Evolutionary conservation across 176 grass and related monocot species (phyloP), one percentile per base, ranked within the genome.

Genomic region (Carex littledalei): DNA sequence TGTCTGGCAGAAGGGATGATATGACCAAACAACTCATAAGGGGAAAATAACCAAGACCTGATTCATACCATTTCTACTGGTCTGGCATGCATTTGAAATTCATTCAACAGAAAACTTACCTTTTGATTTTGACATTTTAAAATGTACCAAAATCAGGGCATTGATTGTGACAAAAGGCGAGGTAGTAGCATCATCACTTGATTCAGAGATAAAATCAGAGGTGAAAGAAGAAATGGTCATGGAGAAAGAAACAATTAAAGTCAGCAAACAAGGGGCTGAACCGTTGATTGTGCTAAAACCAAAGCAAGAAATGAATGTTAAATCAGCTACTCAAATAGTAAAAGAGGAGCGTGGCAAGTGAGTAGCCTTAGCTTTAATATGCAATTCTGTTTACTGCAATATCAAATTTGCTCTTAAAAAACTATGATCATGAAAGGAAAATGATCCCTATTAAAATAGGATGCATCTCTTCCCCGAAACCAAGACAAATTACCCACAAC

Each of bases 91-190:
- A 78, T 32, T 24, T 78, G 22, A 1, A 78, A 10, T 32, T 78
- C 26, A 17, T 57, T 9, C 45, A 31, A 57, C 2, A 34, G 34
- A 34, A 47, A 57, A 18, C 50, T 78, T 32, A 10, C 13, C 32
- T 16, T 32, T 54, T 57, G 17, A 54, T 16, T 32, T 54, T 57
- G 17, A 54, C 26, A 32, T 18, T 78, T 56, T 17, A 17, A 13
- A 32, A 78, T 78, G 26, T 54, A 57, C 57, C 22, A 56, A 55
- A 17, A 35, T 16, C 81, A 99, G 96, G 88, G 88, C 76, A 84
- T 85, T 99, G 85, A 95, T 99, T 81, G 45, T 99, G 80, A 88
- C 86, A 78, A 95, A 99, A 72, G 93, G 90, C 29, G 96, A 95
- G 86, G 57, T 91, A 24, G 90, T 94, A 69, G 84, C 75, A 26